Evolutionary conservation across 257 asterid genomes (phyloP).

Genomic region (Thymus quinquecostatus): DNA sequence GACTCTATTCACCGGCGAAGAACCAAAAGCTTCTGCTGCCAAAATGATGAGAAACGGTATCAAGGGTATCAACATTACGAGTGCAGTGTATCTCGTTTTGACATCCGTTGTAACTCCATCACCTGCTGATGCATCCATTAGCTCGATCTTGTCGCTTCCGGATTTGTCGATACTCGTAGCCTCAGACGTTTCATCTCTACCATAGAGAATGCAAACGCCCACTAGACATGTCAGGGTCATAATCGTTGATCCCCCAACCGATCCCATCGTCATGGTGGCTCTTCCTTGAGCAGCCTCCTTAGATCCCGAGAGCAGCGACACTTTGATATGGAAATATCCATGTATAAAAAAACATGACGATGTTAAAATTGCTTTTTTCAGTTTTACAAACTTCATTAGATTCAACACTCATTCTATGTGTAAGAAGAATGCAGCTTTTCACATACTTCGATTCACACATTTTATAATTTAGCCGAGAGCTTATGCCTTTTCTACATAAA

Average conservation of each 20-base stretch:
- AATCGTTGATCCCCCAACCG: slow-evolving; percentile 65
- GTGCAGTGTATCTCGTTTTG: slow-evolving; percentile 60
- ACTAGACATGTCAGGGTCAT: slow-evolving; percentile 64
- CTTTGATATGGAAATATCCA: slow-evolving; percentile 27
- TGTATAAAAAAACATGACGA: slow-evolving; percentile 3
- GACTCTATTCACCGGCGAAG: slow-evolving; percentile 35
- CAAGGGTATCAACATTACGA: slow-evolving; percentile 49
- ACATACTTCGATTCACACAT: no score
- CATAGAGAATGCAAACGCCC: slow-evolving; percentile 58
- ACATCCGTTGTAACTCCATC: slow-evolving; percentile 54
- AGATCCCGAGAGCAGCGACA: slow-evolving; percentile 48
- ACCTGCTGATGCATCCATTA: slow-evolving; percentile 42
- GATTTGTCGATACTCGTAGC: slow-evolving; percentile 27
- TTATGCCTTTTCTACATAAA: no score
- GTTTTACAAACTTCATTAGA: background rate
- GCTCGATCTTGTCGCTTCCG: slow-evolving; percentile 18
- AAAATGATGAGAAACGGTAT: slow-evolving; percentile 48
- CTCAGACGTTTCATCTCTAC: slow-evolving; percentile 53
- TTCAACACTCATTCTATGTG: no score
- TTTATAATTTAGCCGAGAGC: no score
- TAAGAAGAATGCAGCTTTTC: no score
- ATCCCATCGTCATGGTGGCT: slow-evolving; percentile 61
- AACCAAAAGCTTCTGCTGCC: slow-evolving; percentile 35
- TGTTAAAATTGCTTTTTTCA: background rate
- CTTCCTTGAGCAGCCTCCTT: slow-evolving; percentile 60